phyloP scores from a whole-genome alignment of 2,329 filamentous ascomycete genomes.

The Zymoseptoria crescenta region DNA sequence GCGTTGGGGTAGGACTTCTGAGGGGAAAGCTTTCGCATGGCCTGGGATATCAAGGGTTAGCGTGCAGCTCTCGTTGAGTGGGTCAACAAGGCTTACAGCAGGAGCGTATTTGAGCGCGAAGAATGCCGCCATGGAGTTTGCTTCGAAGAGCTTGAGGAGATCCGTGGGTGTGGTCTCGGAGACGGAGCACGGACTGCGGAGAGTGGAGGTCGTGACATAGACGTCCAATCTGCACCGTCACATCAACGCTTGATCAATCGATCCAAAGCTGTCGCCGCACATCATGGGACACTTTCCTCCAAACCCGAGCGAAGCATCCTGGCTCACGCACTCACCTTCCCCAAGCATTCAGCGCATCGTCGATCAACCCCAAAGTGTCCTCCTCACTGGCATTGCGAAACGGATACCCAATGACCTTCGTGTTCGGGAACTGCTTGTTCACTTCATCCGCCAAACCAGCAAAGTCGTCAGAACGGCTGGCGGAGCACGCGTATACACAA shows the following conservation, averaged over 20 bases:
- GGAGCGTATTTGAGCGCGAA: conserved; percentile 59
- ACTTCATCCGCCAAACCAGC: conserved; percentile 37
- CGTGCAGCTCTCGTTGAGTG: neutral
- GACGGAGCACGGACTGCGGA: conserved; percentile 51
- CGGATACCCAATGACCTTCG: conserved; percentile 54
- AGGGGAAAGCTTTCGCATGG: conserved; percentile 53
- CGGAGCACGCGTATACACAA: conserved; percentile 54
- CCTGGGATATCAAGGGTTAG: neutral
- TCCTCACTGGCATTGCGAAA: conserved; percentile 53
- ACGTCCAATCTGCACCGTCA: conserved; percentile 45
- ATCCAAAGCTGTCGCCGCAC: too few species aligned
- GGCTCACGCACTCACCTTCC: conserved; percentile 30
- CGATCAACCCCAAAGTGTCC: conserved; percentile 52
- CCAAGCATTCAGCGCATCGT: conserved; percentile 55
- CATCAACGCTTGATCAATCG: neutral
- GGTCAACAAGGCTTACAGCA: conserved; percentile 29
- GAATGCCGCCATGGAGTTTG: conserved; percentile 55
- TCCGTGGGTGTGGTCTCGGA: conserved; percentile 49
- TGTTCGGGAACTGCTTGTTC: conserved; percentile 43
- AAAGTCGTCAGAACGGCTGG: conserved; percentile 35
- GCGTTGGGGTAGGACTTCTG: conserved; percentile 53
- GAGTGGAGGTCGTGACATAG: conserved; percentile 51
- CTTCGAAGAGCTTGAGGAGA: conserved; percentile 51
- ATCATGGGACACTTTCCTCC: neutral
- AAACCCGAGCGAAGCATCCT: neutral